These are phyloP conservation scores for Epipyxis sp. DNA, from an alignment of 108 stramenopile genomes.

Conservation along the genomic window DNA sequence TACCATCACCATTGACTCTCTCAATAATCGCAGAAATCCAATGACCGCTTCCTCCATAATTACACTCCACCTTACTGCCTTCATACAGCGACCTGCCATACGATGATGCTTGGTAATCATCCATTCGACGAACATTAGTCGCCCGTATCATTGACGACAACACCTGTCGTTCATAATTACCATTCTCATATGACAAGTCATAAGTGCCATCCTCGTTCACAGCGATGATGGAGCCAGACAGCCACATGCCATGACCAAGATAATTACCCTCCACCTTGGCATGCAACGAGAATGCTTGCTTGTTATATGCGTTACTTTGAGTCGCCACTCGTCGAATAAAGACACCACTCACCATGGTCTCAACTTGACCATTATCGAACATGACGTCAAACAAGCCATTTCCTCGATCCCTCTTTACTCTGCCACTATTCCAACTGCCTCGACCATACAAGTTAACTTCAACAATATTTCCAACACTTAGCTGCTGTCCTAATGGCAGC, in stretches of 20 bases:
- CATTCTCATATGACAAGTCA: too few relatives aligned
- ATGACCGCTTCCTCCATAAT: background rate
- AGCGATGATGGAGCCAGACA: background rate
- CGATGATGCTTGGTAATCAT: too few relatives aligned
- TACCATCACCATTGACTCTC: background rate
- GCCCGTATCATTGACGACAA: too few relatives aligned
- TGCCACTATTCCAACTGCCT: background rate
- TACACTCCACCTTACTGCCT: background rate
- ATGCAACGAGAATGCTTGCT: too few relatives aligned
- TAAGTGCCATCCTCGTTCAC: background rate
- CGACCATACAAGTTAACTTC: background rate
- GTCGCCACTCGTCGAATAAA: too few relatives aligned
- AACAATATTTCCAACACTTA: background rate
- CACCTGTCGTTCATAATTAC: too few relatives aligned
- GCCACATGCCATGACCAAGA: background rate
- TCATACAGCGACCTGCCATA: too few relatives aligned
- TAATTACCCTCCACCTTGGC: background rate
- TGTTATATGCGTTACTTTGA: too few relatives aligned
- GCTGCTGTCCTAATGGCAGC: too few relatives aligned
- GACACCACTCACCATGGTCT: too few relatives aligned
- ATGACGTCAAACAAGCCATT: background rate
- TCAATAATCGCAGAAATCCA: background rate
- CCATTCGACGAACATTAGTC: too few relatives aligned
- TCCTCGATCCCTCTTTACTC: background rate
- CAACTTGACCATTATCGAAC: too few relatives aligned